Percentiles rank a stretch among this genome's conserved stretches.
Conservation (phyloP, 1,139 yeast species). For the Zygosaccharomyces sapae region DNA sequence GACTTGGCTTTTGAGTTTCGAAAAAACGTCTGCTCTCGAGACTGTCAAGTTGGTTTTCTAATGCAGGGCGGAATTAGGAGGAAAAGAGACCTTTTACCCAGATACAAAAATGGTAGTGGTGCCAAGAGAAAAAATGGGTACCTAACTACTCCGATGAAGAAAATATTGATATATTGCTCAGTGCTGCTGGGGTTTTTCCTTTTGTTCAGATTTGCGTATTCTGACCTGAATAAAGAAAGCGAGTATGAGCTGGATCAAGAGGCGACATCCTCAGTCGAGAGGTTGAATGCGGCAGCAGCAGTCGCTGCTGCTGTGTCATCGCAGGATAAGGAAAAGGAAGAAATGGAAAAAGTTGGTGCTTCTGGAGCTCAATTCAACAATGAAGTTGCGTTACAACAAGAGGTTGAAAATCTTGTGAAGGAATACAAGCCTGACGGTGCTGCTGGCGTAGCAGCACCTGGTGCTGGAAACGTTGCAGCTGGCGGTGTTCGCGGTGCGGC, state of each 20-base stretch:
- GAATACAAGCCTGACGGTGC: conserved; percentile 17
- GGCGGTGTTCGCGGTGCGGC: conserved; percentile 2
- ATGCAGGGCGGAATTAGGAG: conserved; percentile 38
- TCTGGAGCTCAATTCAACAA: conserved; percentile 29
- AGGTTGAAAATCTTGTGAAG: conserved; percentile 33
- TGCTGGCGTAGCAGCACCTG: conserved; percentile 9
- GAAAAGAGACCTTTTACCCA: conserved; percentile 34
- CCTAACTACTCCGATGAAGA: conserved; percentile 46
- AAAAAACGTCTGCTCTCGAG: background rate
- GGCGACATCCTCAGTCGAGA: conserved; percentile 12
- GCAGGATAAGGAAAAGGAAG: conserved; percentile 1
- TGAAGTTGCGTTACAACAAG: conserved; percentile 35
- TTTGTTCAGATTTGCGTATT: conserved; percentile 30
- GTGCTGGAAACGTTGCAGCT: conserved; percentile 7
- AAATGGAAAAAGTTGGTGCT: conserved; percentile 3
- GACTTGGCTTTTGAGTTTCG: background rate
- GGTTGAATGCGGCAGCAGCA: conserved; percentile 4
- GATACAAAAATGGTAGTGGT: conserved; percentile 24
- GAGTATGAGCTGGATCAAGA: conserved; percentile 27
- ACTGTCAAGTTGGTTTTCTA: background rate
- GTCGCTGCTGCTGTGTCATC: conserved; percentile 4
- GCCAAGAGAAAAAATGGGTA: conserved; percentile 14
- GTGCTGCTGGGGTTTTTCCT: conserved; percentile 35
- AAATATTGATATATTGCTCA: conserved; percentile 38
- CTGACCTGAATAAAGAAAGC: conserved; percentile 21